Base-by-base conservation (phyloP, 2,329 filamentous ascomycete genomes). In the Ophiocordyceps camponoti-leonardi region DNA sequence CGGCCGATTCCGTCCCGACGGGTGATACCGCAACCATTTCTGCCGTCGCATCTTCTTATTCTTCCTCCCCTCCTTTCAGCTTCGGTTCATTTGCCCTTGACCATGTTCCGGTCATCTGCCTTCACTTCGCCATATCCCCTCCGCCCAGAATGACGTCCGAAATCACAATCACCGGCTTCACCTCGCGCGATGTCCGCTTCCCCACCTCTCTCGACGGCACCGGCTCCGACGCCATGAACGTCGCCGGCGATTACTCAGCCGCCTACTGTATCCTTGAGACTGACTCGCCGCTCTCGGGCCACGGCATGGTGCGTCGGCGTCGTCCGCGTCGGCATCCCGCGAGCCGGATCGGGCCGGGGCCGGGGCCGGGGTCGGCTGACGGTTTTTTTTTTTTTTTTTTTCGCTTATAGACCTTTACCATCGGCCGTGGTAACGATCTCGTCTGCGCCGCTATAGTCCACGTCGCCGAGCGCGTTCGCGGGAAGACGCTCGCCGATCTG, bases 201-300 rank as follows among this genome's bases (percentile, higher is more conserved):
- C 82, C 82, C 62, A 95, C 87, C n/a, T 94, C 87, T 39, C 78
- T 95, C 49, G 86, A 94, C 66, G 92, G 90, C 68, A 94, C 86
- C n/a, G 87, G 87, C 56, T 93, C 86, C 10, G 88, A 95, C 75
- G 88, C 86, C 57, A 95, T 94, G 88, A 94, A 95, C 59, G 83
- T 85, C 3, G 86, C 87, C 2, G 84, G 86, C 49, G 86, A 94
- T 65, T 94, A 94, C 67, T 94, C 86, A 1, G 74, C 87, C 13
- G 87, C 88, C n/a, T 95, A 94, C 70, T 94, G 86, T 62, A 90
- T 94, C 56, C 68, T 95, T 43, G 69, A 86, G 58, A 94, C 87
- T 0, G 82, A 93, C 59, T 81, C 82, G 1, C 59, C 72, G 12
- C 73, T 73, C 57, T 71, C 72, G 1, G 85, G 85, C 14, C 84